These are phyloP conservation scores for Pyrus pyrifolia DNA, from an alignment of 306 rosid genomes.

Conservation along the genomic window DNA sequence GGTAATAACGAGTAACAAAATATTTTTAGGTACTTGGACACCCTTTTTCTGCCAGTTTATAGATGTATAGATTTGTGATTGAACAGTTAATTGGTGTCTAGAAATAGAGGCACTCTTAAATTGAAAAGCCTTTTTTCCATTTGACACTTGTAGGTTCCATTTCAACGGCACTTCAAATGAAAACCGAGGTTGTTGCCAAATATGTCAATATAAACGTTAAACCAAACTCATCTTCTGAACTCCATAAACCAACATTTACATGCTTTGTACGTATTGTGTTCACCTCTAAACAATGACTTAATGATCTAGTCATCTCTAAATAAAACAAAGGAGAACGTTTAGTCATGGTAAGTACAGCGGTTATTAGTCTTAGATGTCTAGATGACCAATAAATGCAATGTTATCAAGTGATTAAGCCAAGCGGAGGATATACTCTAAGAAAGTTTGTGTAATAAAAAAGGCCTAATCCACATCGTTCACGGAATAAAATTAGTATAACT, in stretches of 20 bases:
- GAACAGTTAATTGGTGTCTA: too few species aligned
- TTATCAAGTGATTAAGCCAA: neutral
- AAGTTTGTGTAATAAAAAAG: too few species aligned
- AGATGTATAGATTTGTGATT: too few species aligned
- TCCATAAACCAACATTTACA: neutral
- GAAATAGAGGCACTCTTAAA: too few species aligned
- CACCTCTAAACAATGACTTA: neutral
- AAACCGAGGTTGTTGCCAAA: neutral
- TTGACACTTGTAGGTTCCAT: neutral
- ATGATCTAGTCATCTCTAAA: neutral
- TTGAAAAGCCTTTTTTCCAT: neutral
- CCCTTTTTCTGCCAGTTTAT: too few species aligned
- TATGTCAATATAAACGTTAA: neutral
- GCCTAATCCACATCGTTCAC: neutral
- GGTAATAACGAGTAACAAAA: too few species aligned
- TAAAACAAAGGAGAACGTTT: neutral
- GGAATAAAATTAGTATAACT: neutral
- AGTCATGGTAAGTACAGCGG: neutral
- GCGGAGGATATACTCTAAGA: neutral
- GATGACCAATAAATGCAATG: neutral
- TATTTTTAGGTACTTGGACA: too few species aligned
- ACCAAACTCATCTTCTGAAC: constrained; percentile 2
- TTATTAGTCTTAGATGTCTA: neutral
- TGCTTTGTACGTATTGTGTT: neutral
- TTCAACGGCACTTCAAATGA: neutral